Evolutionary conservation across 2,329 filamentous ascomycete species (phyloP).

Genomic region (Pseudodiploospora longispora): DNA sequence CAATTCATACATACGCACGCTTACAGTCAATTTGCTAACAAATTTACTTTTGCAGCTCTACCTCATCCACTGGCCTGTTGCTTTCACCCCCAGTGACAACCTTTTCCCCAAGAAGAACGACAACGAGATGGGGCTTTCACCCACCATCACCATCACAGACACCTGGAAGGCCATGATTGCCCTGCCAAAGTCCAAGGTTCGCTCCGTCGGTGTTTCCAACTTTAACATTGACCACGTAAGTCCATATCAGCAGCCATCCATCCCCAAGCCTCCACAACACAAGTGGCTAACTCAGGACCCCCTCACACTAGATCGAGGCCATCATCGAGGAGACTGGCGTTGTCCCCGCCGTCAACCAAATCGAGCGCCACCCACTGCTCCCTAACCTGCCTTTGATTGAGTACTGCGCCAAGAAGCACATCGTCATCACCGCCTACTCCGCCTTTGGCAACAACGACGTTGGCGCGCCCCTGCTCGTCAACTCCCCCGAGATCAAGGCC

Average conservation of each 20-base stretch:
- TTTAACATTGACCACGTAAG: constrained; percentile 50
- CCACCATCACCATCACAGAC: constrained; percentile 30
- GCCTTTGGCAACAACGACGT: constrained; percentile 40
- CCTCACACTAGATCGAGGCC: constrained; percentile 37
- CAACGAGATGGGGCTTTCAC: constrained; percentile 29
- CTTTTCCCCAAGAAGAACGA: constrained; percentile 37
- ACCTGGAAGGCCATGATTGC: constrained; percentile 45
- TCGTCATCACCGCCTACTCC: constrained; percentile 60
- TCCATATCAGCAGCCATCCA: not conserved
- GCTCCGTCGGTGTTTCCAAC: constrained; percentile 67
- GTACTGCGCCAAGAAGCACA: constrained; percentile 54
- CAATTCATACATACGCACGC: not conserved
- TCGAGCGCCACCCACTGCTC: constrained; percentile 60
- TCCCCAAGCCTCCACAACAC: not conserved
- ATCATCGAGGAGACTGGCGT: constrained; percentile 50
- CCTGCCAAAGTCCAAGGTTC: constrained; percentile 52
- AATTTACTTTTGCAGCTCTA: constrained; percentile 33
- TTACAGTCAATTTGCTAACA: not conserved
- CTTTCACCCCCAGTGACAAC: constrained; percentile 30
- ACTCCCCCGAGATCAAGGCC: constrained; percentile 46
- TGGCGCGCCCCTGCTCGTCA: constrained; percentile 45
- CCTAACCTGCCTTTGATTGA: constrained; percentile 47
- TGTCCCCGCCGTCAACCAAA: constrained; percentile 56
- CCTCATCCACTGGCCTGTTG: constrained; percentile 56
- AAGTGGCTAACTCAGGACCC: not conserved